Evolutionary conservation across 306 rosid genomes (phyloP).

Genomic region (Lotus japonicus): DNA sequence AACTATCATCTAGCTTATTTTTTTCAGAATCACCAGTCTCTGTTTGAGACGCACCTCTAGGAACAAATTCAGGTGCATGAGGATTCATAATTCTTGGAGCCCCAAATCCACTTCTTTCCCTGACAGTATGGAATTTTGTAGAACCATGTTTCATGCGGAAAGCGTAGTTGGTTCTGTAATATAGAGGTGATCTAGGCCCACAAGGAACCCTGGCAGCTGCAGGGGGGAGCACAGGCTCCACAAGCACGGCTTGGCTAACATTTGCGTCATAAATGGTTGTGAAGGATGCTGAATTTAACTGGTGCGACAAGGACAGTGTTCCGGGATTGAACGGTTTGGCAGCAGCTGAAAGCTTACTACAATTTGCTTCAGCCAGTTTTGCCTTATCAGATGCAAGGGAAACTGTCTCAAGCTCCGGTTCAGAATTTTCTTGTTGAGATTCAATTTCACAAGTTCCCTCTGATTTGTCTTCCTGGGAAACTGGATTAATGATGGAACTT

Average conservation of each 20-base stretch:
- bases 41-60: slow-evolving; percentile 48
- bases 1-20: slow-evolving; percentile 25
- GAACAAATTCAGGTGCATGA: slow-evolving; percentile 89
- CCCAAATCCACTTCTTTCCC: slow-evolving; percentile 48
- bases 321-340: slow-evolving; percentile 92
- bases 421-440: slow-evolving; percentile 30
- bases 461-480: slow-evolving; percentile 27
- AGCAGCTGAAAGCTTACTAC: slow-evolving; percentile 90
- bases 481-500: slow-evolving; percentile 28
- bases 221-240: slow-evolving; percentile 65
- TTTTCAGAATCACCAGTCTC: slow-evolving; percentile 35
- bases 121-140: slow-evolving; percentile 27
- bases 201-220: slow-evolving; percentile 76
- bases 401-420: slow-evolving; percentile 42
- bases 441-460: slow-evolving; percentile 31
- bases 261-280: slow-evolving; percentile 56
- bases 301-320: slow-evolving; percentile 32
- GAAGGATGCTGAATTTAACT: slow-evolving; percentile 41
- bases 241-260: slow-evolving; percentile 54
- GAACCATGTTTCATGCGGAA: slow-evolving; percentile 67
- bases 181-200: slow-evolving; percentile 82
- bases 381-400: slow-evolving; percentile 35
- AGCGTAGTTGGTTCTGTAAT: slow-evolving; percentile 59
- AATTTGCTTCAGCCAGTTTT: slow-evolving; percentile 55
- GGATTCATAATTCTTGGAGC: slow-evolving; percentile 84